Evolutionary conservation across 192 early-diverging fungal species (phyloP), one percentile per base, ranked within the genome.

Genomic region (Backusella liffmaniae): DNA sequence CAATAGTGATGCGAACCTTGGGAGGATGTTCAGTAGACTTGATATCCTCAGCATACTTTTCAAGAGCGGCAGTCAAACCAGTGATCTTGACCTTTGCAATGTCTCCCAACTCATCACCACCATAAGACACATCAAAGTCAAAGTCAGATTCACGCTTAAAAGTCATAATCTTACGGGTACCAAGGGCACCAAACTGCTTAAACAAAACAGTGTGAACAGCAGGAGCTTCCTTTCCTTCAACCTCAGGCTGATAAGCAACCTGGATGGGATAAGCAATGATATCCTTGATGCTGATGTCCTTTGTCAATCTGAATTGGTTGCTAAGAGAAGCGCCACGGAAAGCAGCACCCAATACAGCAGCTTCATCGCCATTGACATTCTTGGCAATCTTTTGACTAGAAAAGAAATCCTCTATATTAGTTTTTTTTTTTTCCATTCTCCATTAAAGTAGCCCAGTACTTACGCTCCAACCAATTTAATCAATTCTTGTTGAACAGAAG

Each of bases 351-450:
- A 95, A 81, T 36, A 96, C 97, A 39, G 94, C 94, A 16, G 97
- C 96, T 87, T 99, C 98, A 74, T 99, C 98, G 51, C 87, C 93
- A 77, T 99, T 98, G 46, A 99, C 90, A 74, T 96, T 97, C 86
- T 94, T 90, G 36, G 96, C 95, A 75, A 99, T 91, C 83, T 94
- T 95, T 66, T 90, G 90, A 32, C 89, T 90, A 66, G 13, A 39
- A 10, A 72, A 56, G 46, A n/a, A 30, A 30, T 30, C 36, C 36
- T 37, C 36, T 37, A 37, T 56, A 23, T 56, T 56, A 56, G 8
- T 9, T 5, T 53, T 4, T 18, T 0, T 9, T 5, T 53, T 4
- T 18, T 0, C 30, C 30, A 30, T 32, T 32, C 2, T 32, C 30
- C 30, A n/a, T 51, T 12, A 5, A n/a, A 36, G 5, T 9, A 32